phyloP scores from a whole-genome alignment of 2,329 filamentous ascomycete genomes.

The Penicillium sp. region DNA sequence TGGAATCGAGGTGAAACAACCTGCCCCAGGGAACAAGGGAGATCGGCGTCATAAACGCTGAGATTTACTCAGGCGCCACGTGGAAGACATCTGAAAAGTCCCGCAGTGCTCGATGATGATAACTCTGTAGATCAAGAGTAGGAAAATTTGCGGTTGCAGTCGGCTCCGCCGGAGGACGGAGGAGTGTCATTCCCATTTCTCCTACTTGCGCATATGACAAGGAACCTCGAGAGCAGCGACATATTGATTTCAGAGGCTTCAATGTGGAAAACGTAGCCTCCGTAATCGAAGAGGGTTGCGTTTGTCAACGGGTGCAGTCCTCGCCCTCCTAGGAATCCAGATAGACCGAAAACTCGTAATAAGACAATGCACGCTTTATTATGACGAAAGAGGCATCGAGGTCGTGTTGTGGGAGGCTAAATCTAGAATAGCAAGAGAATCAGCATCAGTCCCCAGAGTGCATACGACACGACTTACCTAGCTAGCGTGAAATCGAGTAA shows the following conservation, averaged over 20 bases:
- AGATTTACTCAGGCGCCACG: not conserved
- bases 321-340: not conserved
- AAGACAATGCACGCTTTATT: not conserved
- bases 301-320: too few relatives aligned
- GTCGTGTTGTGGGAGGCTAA: not conserved
- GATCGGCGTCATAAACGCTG: not conserved
- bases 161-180: not conserved
- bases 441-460: not conserved
- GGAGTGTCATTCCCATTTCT: not conserved
- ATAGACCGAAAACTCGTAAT: not conserved
- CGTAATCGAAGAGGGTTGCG: not conserved
- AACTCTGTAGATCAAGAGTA: too few relatives aligned
- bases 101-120: not conserved
- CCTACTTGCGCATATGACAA: not conserved
- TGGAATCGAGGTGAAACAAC: not conserved
- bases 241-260: not conserved
- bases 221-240: not conserved
- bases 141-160: not conserved
- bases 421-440: not conserved
- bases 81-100: not conserved
- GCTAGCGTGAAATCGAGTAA: not conserved
- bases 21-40: not conserved
- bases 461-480: not conserved
- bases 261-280: not conserved
- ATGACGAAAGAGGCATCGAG: not conserved